Conservation (phyloP, 169 alveolate genomes). For the Toxoplasma gondii region DNA sequence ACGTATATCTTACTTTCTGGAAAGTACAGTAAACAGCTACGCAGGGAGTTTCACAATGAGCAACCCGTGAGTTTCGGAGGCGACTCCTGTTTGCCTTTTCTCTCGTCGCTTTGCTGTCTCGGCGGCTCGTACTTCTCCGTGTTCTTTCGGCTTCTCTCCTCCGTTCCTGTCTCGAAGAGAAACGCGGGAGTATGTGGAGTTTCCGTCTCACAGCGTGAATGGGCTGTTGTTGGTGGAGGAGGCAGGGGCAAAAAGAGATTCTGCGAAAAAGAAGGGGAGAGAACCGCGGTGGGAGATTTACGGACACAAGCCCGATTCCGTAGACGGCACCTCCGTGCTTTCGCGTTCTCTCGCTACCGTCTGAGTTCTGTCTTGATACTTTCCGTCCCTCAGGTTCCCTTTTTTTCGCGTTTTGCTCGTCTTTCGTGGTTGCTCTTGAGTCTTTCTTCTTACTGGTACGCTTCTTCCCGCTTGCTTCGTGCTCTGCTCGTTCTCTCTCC, state of each 20-base stretch:
- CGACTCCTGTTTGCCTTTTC: no score
- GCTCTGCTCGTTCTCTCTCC: background rate
- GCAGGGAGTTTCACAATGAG: background rate
- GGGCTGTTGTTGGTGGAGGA: no score
- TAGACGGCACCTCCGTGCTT: no score
- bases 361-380: background rate
- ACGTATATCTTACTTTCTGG: conserved; percentile 20
- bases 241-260: no score
- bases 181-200: no score
- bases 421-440: background rate
- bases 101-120: background rate
- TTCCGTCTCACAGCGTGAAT: no score
- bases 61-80: no score
- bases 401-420: background rate
- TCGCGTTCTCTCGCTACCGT: no score
- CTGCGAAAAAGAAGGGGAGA: no score
- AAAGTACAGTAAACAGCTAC: background rate
- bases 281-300: no score
- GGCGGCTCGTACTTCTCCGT: background rate
- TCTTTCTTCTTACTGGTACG: background rate
- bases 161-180: no score
- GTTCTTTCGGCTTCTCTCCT: background rate
- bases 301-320: no score
- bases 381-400: background rate
- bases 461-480: background rate